Evolutionary conservation across 2,329 filamentous ascomycete genomes (phyloP), one percentile per base, ranked within the genome.

Genomic region (Emmonsia crescens): DNA sequence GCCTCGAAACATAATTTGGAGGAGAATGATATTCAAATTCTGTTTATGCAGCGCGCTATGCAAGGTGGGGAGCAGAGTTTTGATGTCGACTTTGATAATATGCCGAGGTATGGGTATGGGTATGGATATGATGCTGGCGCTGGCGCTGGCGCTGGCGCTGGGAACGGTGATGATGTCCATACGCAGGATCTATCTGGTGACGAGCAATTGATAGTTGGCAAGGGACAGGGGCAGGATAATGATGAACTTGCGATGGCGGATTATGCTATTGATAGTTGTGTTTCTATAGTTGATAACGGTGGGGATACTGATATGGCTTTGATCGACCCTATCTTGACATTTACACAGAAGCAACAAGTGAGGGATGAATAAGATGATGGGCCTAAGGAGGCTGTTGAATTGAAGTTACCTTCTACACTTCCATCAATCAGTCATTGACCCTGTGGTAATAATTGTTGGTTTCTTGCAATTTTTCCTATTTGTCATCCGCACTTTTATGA

Each of bases 31-130:
- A 73, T 76, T 19, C 74, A 75, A 31, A 69, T 71, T 29, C 61
- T 77, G 5, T 77, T 76, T 62, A 72, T 76, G 68, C 73, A 73
- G 64, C 72, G 74, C 29, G 73, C 74, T 3, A 66, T 76, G 55
- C 64, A 76, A 33, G 69, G 70, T 4, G 72, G 74, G 21, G 66
- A 68, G 42, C 46, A 66, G 33, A 63, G 61, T 33, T 66, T 66
- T 56, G 56, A 52, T 38, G 10, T 63, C 36, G 58, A 65, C 40
- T 61, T 65, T 51, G 51, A 10, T 14, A 27, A 27, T 63, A 64
- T 27, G 68, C 29, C 12, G 5, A 60, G 46, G 64, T 9, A 38
- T 59, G 46, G 19, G 49, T 51, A 61, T 51, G 58, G 60, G 21
- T 52, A 63, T 46, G 62, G 71, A 48, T 63, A 72, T 56, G 38